These are phyloP conservation scores for Leccinum solheimii DNA, from an alignment of 1,284 basidiomycete genomes.

Conservation along the genomic window DNA sequence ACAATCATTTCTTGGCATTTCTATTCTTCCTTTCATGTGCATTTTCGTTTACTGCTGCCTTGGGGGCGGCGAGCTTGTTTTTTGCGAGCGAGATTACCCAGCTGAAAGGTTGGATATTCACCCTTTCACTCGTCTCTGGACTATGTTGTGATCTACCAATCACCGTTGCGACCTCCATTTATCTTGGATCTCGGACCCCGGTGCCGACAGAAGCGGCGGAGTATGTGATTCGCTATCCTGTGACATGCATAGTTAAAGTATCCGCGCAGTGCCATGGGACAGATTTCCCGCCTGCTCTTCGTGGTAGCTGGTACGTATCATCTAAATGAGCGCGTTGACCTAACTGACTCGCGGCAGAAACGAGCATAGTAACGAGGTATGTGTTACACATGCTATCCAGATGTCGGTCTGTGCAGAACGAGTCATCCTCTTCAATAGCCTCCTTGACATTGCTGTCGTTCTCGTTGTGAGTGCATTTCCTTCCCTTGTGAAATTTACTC, in stretches of 20 bases:
- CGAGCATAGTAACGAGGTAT: slow-evolving; percentile 19
- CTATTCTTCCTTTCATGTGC: slow-evolving; percentile 19
- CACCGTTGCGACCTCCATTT: slow-evolving; percentile 11
- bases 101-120: slow-evolving; percentile 22
- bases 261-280: slow-evolving; percentile 6
- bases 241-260: not conserved
- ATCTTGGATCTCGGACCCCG: slow-evolving; percentile 11
- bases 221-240: slow-evolving; percentile 5
- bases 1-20: slow-evolving; percentile 18
- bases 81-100: slow-evolving; percentile 7
- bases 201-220: not conserved
- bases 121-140: slow-evolving; percentile 20
- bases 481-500: not conserved
- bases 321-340: not conserved
- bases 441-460: slow-evolving; percentile 9
- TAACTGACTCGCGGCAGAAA: slow-evolving; percentile 20
- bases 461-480: slow-evolving; percentile 16
- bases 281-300: slow-evolving; percentile 7
- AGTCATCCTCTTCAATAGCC: slow-evolving; percentile 4
- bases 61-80: slow-evolving; percentile 25
- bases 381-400: not conserved
- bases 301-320: slow-evolving; percentile 18
- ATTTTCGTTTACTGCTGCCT: slow-evolving; percentile 24
- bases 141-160: slow-evolving; percentile 24
- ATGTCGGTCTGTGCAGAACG: not conserved